Conservation (phyloP, 306 rosid species). For the Gynostemma pentaphyllum region DNA sequence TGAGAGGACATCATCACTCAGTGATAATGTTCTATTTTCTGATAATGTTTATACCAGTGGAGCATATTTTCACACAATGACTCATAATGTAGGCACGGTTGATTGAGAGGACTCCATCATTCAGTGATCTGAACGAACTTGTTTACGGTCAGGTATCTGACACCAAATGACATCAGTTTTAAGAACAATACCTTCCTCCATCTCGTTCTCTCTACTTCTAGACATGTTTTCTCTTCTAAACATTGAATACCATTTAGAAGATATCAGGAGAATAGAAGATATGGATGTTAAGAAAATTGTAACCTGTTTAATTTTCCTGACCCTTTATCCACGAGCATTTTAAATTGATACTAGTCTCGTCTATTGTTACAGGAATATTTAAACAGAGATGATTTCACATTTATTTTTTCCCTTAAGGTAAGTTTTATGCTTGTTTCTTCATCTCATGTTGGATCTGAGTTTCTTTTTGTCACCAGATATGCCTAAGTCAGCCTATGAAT, state of each 20-base stretch:
- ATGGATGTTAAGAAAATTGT: background rate
- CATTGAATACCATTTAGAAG: background rate
- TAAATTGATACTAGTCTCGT: background rate
- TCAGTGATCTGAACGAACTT: slow-evolving; percentile 83
- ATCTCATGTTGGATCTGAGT: background rate
- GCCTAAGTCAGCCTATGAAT: background rate
- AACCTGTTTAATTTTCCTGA: background rate
- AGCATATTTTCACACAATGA: slow-evolving; percentile 20
- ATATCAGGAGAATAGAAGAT: background rate
- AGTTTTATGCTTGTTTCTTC: slow-evolving; percentile 3
- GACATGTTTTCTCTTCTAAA: background rate
- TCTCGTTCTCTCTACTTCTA: background rate
- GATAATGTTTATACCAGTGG: slow-evolving; percentile 1
- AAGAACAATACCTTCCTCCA: background rate
- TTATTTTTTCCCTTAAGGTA: slow-evolving; percentile 89
- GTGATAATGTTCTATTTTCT: slow-evolving; percentile 52
- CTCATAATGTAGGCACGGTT: slow-evolving; percentile 57
- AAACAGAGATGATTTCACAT: slow-evolving; percentile 78
- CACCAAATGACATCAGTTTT: slow-evolving; percentile 11
- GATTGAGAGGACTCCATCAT: slow-evolving; percentile 88
- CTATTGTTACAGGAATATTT: slow-evolving; percentile 60
- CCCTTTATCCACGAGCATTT: background rate
- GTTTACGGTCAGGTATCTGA: slow-evolving; percentile 82
- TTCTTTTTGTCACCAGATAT: background rate
- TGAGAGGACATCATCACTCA: slow-evolving; percentile 91